These are phyloP conservation scores for Excoecaria agallocha DNA, from an alignment of 345 rosid species.

Conservation along the genomic window DNA sequence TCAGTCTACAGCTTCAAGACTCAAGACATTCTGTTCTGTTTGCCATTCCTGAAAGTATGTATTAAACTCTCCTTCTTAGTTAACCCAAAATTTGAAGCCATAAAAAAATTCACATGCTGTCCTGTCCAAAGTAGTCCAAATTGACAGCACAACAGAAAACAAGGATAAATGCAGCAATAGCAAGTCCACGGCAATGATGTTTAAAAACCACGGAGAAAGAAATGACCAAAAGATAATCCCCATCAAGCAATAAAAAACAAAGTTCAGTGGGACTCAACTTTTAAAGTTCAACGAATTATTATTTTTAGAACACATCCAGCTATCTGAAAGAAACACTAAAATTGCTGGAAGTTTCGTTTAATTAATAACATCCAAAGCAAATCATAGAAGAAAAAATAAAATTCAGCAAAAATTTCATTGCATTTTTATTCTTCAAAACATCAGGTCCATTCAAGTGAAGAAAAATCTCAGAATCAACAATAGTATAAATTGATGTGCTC, in stretches of 20 bases:
- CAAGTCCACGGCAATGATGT: background rate
- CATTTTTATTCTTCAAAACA: background rate
- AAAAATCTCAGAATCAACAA: background rate
- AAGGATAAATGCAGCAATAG: background rate
- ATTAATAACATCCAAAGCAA: background rate
- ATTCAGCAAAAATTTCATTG: background rate
- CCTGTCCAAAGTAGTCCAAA: background rate
- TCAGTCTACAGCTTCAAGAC: background rate
- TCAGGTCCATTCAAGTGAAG: background rate
- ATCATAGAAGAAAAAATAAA: background rate
- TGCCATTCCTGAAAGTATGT: background rate
- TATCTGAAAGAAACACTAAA: background rate
- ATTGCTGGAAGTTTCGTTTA: background rate
- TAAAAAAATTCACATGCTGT: background rate
- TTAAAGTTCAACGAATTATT: background rate
- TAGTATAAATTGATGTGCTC: background rate
- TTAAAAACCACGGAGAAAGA: background rate
- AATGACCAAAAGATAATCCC: background rate
- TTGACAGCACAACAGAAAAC: background rate
- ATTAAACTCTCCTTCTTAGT: background rate
- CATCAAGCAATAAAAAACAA: background rate
- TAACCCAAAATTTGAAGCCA: background rate
- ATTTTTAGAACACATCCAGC: background rate
- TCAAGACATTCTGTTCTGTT: background rate
- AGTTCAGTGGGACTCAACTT: background rate